A percentile compares a stretch with the other conserved stretches of the same genome.
Evolutionary conservation across 2,329 filamentous ascomycete genomes (phyloP).

Genomic region (Epichloe hybrida): DNA sequence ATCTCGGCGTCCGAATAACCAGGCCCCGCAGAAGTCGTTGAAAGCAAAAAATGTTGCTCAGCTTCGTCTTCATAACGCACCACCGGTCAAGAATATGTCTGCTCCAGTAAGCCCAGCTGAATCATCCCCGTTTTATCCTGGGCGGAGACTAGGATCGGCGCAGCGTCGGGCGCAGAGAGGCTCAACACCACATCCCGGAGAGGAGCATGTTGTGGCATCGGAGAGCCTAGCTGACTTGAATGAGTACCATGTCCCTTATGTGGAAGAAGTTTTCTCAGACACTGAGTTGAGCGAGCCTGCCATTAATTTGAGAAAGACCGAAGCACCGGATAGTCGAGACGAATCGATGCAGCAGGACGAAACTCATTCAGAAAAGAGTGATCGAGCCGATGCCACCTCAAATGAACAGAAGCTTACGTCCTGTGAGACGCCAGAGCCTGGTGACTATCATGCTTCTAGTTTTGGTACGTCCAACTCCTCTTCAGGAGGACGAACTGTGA

Average conservation of each 20-base stretch:
- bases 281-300: neutral
- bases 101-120: constrained; percentile 3
- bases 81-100: neutral
- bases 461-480: neutral
- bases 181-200: constrained; percentile 2
- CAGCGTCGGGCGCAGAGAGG: constrained; percentile 16
- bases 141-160: constrained; percentile 13
- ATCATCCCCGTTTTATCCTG: constrained; percentile 10
- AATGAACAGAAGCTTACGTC: neutral
- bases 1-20: neutral
- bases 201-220: neutral
- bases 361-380: neutral
- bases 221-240: neutral
- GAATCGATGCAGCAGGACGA: neutral
- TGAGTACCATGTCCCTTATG: constrained; percentile 9
- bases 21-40: neutral
- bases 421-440: neutral
- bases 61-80: neutral
- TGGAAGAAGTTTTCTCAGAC: constrained; percentile 6
- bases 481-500: neutral
- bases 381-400: neutral
- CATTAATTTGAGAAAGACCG: neutral
- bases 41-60: neutral
- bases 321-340: neutral
- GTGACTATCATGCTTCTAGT: neutral